A percentile compares a stretch with the other conserved stretches of the same genome.
Conservation (phyloP, 2,329 filamentous ascomycete genomes). For the Fusarium sp. region DNA sequence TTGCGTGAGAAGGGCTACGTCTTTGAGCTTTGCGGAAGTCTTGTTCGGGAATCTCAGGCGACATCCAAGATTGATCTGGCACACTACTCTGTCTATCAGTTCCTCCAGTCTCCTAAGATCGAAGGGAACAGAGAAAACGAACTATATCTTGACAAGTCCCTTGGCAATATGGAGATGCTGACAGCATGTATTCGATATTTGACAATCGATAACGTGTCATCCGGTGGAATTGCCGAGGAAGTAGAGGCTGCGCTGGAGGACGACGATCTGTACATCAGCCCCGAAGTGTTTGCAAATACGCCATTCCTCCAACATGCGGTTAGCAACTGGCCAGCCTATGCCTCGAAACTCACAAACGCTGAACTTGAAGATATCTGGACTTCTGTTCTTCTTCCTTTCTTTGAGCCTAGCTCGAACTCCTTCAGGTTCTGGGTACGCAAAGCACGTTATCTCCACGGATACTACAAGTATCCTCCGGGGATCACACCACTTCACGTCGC, state of each 20-base stretch:
- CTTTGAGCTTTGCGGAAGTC: background rate
- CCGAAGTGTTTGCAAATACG: background rate
- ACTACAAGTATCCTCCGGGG: background rate
- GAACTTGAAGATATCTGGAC: accelerated
- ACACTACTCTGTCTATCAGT: background rate
- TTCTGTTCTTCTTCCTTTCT: accelerated
- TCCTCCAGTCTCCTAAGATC: accelerated
- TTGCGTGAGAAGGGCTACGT: background rate
- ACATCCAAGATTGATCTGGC: background rate
- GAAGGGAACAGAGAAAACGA: background rate
- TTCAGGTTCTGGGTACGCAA: background rate
- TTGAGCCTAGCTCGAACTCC: background rate
- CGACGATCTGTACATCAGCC: background rate
- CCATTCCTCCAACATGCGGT: background rate
- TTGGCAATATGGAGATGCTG: background rate
- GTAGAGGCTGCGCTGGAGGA: background rate
- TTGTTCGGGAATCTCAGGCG: background rate
- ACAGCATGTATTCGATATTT: accelerated
- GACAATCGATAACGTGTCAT: accelerated
- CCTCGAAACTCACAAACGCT: accelerated
- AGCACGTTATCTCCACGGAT: background rate
- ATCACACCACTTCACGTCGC: background rate
- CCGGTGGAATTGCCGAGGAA: background rate
- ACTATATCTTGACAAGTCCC: accelerated
- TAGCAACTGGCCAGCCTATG: background rate